Base-by-base conservation (phyloP, 495 filamentous ascomycete species). In the Ascobolus immersus region DNA sequence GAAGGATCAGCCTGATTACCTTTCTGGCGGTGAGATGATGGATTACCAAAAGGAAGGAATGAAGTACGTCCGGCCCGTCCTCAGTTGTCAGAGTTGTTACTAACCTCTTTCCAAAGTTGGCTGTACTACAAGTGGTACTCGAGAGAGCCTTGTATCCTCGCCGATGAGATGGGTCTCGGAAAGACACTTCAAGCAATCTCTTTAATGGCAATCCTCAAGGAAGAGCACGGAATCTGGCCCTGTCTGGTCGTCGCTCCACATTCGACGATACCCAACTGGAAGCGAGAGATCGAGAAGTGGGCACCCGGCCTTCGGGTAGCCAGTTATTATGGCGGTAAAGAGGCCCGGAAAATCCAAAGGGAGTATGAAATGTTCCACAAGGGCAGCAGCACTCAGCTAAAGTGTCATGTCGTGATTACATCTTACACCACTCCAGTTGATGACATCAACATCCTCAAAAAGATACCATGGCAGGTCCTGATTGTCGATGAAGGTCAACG, bases 81-180 rank as follows among this genome's bases (percentile, higher is more conserved):
- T 19, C 4, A 7, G 12, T 29, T 17, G 20, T 19, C 35, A 22
- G 21, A 32, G 25, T 1, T 17, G 3, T 15, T 37, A 5, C 25
- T 45, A 36, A 43, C 18, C 14, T 17, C 21, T 5, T 28, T n/a
- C n/a, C 36, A 36, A 12, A 45, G 43, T 19, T 99, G 86, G 81
- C 65, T 94, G n/a, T 73, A 90, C 37, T 91, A 79, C 49, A 82
- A 78, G 48, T 92, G 78, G 58, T 67, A 75, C 39, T 56, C 65
- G 30, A 59, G 71, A 39, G 63, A 76, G 39, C 94, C 89, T 44
- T 73, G 74, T n/a, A 86, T 99, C 44, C 65, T 99, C 2, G 89
- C 89, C 2, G 89, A 99, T 44, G 89, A 99, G 49, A 99, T 99
- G 89, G 89, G 89, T 4, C 67, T 99, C 7, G 89, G 89, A 17